Conservation (phyloP, 768 basidiomycete species). For the Boletus sp. region DNA sequence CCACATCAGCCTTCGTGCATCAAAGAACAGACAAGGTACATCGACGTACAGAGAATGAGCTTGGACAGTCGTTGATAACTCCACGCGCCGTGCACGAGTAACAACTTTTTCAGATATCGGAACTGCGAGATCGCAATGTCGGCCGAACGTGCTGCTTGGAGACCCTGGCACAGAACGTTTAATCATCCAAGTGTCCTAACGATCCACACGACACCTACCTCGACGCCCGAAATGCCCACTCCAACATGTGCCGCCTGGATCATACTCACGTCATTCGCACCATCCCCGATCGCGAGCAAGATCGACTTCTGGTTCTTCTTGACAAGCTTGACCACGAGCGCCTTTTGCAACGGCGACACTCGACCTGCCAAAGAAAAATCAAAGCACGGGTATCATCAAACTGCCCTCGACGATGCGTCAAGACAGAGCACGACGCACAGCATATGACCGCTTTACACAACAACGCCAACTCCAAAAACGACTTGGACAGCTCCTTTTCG, state of each 20-base stretch:
- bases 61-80: constrained; percentile 95
- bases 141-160: constrained; percentile 97
- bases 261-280: constrained; percentile 99
- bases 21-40: background rate
- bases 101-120: constrained; percentile 87
- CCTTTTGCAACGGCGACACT: constrained; percentile 96
- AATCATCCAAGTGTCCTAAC: background rate
- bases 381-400: background rate
- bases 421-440: constrained; percentile 49
- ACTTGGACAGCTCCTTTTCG: constrained; percentile 87
- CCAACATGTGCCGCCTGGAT: constrained; percentile 98
- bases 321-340: constrained; percentile 96
- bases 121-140: constrained; percentile 99
- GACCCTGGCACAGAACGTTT: constrained; percentile 51
- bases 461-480: constrained; percentile 90
- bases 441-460: constrained; percentile 99
- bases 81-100: constrained; percentile 98
- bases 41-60: constrained; percentile 82
- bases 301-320: constrained; percentile 94
- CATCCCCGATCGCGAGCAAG: constrained; percentile 95
- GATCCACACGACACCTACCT: constrained; percentile 46
- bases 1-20: constrained; percentile 8
- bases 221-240: constrained; percentile 95
- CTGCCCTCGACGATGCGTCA: no score
- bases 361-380: constrained; percentile 49